Percentiles rank a stretch among this genome's conserved stretches.
phyloP scores from a whole-genome alignment of 2,329 filamentous ascomycete genomes.

The Cladophialophora chaetospira region DNA sequence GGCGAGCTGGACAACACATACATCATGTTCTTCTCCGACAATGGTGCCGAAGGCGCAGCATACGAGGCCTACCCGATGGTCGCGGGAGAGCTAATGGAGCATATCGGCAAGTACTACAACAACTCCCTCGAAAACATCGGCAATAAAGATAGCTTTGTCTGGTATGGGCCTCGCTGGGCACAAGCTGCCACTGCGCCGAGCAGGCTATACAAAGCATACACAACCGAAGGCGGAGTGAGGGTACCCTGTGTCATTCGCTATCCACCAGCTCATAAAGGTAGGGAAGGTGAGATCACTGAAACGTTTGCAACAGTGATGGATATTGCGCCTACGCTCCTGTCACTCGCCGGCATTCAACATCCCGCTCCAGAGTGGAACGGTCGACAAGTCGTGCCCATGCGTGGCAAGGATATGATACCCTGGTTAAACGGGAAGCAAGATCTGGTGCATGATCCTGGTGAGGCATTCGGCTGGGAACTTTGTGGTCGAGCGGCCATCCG shows the following conservation, averaged over 20 bases:
- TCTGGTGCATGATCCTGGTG: slow-evolving; percentile 54
- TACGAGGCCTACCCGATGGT: slow-evolving; percentile 51
- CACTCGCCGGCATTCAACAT: slow-evolving; percentile 49
- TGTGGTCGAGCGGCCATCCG: slow-evolving; percentile 58
- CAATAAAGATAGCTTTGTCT: slow-evolving; percentile 50
- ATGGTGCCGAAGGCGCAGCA: slow-evolving; percentile 52
- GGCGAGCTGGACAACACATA: slow-evolving; percentile 54
- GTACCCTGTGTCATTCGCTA: slow-evolving; percentile 43
- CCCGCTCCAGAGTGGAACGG: slow-evolving; percentile 57
- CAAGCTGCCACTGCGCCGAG: slow-evolving; percentile 50
- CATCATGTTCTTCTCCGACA: slow-evolving; percentile 54
- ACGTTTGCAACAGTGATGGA: slow-evolving; percentile 55
- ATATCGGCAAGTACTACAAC: slow-evolving; percentile 51
- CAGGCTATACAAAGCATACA: slow-evolving; percentile 39
- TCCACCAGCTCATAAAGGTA: slow-evolving; percentile 26
- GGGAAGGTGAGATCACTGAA: slow-evolving; percentile 33
- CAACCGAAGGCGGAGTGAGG: slow-evolving; percentile 41
- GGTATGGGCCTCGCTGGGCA: slow-evolving; percentile 55
- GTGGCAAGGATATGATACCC: slow-evolving; percentile 52
- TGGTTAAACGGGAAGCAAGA: slow-evolving; percentile 41
- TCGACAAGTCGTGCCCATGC: slow-evolving; percentile 54
- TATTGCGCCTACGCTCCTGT: slow-evolving; percentile 49
- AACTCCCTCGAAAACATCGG: slow-evolving; percentile 53
- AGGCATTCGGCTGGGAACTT: slow-evolving; percentile 60
- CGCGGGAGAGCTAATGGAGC: slow-evolving; percentile 44